Evolutionary conservation across 2,329 filamentous ascomycete genomes (phyloP).

Genomic region (Cladophialophora yegresii): DNA sequence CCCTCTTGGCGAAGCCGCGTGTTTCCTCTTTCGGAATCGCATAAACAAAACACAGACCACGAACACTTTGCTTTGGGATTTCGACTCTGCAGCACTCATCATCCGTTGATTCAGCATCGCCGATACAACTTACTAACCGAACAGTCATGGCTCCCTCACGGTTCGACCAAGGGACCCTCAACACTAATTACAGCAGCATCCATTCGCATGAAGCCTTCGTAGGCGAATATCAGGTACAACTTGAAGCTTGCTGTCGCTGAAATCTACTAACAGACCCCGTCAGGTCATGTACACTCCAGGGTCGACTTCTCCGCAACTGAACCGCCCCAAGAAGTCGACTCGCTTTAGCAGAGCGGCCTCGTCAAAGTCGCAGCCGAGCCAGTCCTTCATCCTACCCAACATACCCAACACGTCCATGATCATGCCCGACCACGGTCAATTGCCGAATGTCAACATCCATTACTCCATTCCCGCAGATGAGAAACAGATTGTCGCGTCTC

Average conservation of each 20-base stretch:
- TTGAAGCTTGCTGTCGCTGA: not conserved
- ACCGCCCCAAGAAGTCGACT: slow-evolving; percentile 32
- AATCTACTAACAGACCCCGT: slow-evolving; percentile 1
- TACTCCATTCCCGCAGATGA: slow-evolving; percentile 36
- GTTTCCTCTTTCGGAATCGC: slow-evolving; percentile 17
- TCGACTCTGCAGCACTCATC: slow-evolving; percentile 5
- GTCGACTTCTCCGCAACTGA: slow-evolving; percentile 33
- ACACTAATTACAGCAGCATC: slow-evolving; percentile 37
- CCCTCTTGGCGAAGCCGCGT: not conserved
- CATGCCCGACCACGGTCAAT: slow-evolving; percentile 33
- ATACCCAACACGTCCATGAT: slow-evolving; percentile 37
- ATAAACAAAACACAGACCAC: slow-evolving; percentile 12
- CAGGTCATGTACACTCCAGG: slow-evolving; percentile 38
- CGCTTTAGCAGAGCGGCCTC: slow-evolving; percentile 34
- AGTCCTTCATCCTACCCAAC: slow-evolving; percentile 36
- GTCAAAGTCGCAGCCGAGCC: slow-evolving; percentile 28
- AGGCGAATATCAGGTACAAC: slow-evolving; percentile 34
- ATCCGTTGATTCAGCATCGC: slow-evolving; percentile 23
- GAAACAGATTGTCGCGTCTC: slow-evolving; percentile 38
- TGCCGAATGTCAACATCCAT: slow-evolving; percentile 35
- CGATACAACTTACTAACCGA: slow-evolving; percentile 8
- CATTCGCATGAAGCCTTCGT: slow-evolving; percentile 37
- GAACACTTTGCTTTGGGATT: not conserved
- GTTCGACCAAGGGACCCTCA: slow-evolving; percentile 34
- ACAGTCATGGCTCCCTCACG: slow-evolving; percentile 30